phyloP scores from a whole-genome alignment of 768 basidiomycete species.

The Pleurotus djamor region DNA sequence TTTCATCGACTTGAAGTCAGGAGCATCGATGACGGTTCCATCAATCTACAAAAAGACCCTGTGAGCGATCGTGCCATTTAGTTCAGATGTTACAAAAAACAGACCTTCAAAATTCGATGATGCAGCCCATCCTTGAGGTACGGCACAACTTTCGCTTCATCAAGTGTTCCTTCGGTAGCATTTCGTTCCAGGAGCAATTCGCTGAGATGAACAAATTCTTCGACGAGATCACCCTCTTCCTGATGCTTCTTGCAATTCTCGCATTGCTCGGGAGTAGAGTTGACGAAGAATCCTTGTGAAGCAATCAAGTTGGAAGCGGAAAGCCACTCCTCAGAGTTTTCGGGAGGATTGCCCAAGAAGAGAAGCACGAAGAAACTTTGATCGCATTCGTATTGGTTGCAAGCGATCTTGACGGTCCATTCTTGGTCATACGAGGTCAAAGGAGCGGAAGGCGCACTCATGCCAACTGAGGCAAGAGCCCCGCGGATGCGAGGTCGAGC shows the following conservation, averaged over 20 bases:
- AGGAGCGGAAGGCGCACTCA: background rate
- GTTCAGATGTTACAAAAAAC: background rate
- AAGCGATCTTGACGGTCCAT: conserved; percentile 39
- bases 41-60: background rate
- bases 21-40: background rate
- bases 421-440: conserved; percentile 19
- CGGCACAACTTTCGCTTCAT: conserved; percentile 34
- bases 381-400: conserved; percentile 41
- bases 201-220: conserved; percentile 46
- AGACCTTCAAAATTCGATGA: conserved; percentile 40
- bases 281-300: conserved; percentile 39
- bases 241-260: conserved; percentile 33
- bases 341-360: conserved; percentile 42
- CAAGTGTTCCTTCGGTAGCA: conserved; percentile 24
- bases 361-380: conserved; percentile 41
- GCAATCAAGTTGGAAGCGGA: conserved; percentile 35
- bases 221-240: conserved; percentile 19
- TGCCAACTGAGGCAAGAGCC: background rate
- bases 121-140: conserved; percentile 36
- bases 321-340: conserved; percentile 34
- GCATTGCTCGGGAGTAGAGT: conserved; percentile 28
- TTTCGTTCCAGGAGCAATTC: conserved; percentile 25
- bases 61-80: background rate
- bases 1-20: conserved; percentile 1
- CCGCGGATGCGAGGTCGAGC: background rate